A percentile compares a stretch with the other conserved stretches of the same genome.
phyloP scores from a whole-genome alignment of 2,329 filamentous ascomycete genomes.

The Botrytis sinoallii region DNA sequence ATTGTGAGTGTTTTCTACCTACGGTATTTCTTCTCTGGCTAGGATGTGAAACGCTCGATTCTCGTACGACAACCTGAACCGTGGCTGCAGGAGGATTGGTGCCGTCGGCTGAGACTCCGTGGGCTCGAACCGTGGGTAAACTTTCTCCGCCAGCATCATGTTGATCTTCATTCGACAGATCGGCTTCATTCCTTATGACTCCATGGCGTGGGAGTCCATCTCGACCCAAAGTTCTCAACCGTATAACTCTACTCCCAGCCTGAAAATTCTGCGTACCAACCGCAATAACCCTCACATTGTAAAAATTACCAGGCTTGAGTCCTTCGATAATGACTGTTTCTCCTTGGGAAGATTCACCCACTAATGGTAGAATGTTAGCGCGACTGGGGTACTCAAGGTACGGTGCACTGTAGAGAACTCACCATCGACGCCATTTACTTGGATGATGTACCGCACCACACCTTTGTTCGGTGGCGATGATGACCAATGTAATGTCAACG shows the following conservation, averaged over 20 bases:
- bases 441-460: conserved; percentile 78
- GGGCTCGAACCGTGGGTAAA: conserved; percentile 42
- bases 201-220: conserved; percentile 62
- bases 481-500: conserved; percentile 89
- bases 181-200: conserved; percentile 54
- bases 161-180: conserved; percentile 53
- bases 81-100: conserved; percentile 57
- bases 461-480: conserved; percentile 62
- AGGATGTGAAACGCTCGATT: conserved; percentile 55
- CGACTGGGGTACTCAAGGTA: not conserved
- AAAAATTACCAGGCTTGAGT: conserved; percentile 81
- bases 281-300: conserved; percentile 89
- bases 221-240: conserved; percentile 71
- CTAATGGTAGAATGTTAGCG: conserved; percentile 43
- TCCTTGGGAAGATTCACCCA: conserved; percentile 77
- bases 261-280: conserved; percentile 91
- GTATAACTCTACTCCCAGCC: conserved; percentile 79
- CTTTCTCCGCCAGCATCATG: conserved; percentile 46
- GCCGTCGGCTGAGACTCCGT: conserved; percentile 59
- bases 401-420: conserved; percentile 36
- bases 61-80: conserved; percentile 60
- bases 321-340: conserved; percentile 91
- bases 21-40: conserved; percentile 62
- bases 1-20: conserved; percentile 65
- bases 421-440: conserved; percentile 92